Percentiles rank a stretch among this genome's conserved stretches.
Evolutionary conservation across 257 asterid species (phyloP).

Genomic region (Voacanga thouarsii): DNA sequence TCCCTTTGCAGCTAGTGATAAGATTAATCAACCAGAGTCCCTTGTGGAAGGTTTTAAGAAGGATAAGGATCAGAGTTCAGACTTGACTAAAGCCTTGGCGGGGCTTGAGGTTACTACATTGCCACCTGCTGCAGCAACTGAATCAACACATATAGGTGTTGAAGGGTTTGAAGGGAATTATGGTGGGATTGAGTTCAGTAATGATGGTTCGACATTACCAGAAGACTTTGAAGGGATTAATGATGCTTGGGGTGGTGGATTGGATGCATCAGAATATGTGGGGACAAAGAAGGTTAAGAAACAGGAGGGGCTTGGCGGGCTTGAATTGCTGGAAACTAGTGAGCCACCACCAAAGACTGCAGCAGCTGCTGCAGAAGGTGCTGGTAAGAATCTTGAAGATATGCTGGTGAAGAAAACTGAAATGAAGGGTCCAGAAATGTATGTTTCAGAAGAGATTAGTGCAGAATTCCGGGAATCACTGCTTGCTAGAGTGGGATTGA

Average conservation of each 20-base stretch:
- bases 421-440: conserved; percentile 96
- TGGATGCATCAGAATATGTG: conserved; percentile 91
- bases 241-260: conserved; percentile 99
- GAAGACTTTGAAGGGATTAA: conserved; percentile 94
- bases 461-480: conserved; percentile 91
- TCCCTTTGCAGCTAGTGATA: conserved; percentile 97
- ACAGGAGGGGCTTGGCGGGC: conserved; percentile 90
- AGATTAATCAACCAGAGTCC: conserved; percentile 79
- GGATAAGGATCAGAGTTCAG: conserved; percentile 65
- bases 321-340: conserved; percentile 73
- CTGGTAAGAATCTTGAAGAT: conserved; percentile 76
- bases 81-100: conserved; percentile 77
- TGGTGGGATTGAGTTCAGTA: conserved; percentile 89
- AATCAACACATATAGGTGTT: conserved; percentile 86
- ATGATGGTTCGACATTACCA: conserved; percentile 69
- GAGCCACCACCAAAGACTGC: conserved; percentile 55
- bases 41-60: conserved; percentile 90
- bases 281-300: conserved; percentile 79
- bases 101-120: conserved; percentile 81
- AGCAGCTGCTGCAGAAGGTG: conserved; percentile 47
- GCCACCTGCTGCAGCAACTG: conserved; percentile 95
- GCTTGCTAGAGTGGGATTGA: conserved; percentile 83
- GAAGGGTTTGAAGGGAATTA: conserved; percentile 98
- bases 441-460: conserved; percentile 72
- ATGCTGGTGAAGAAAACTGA: conserved; percentile 75